Base-by-base conservation (phyloP, 768 basidiomycete species). In the Arthromyces matolae region DNA sequence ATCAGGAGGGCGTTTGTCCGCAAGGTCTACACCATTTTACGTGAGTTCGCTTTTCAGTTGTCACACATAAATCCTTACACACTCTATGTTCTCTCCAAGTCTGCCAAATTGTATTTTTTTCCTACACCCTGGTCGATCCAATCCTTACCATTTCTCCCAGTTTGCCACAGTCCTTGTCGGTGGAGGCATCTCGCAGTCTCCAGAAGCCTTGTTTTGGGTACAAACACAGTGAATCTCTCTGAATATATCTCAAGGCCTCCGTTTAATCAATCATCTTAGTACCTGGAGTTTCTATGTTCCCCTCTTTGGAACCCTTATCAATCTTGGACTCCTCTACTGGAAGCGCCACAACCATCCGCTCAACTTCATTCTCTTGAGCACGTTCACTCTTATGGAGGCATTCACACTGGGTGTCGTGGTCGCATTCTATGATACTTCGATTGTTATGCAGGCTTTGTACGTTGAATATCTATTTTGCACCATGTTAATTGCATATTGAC, bases 311-410 rank as follows among this genome's bases (percentile, higher is more conserved):
- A 86, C 89, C 18, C 70, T 97, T 49, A 64, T 87, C 58, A 87
- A 86, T 51, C 80, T 96, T 23, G 83, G 84, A 1, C 67, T 89
- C 28, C 77, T 93, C 4, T 95, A 82, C 72, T 94, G 88, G 88
- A 94, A 96, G 68, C 84, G 94, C 47, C 93, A 95, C 66, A 82
- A 80, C 62, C 83, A 90, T 64, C 95, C 95, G 19, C 71, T 81
- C 64, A 99, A 99, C 67, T 73, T 95, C 50, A 74, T 91, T 37
- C 72, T 97, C 23, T 74, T 99, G 29, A 81, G 84, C 16, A 74
- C 86, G 2, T 99, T 98, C 69, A 99, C 96, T 8, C 60, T 89
- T 19, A 75, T 95, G 73, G 96, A 99, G 67, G 86, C 91, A 5
- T 84, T 91, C 63, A 85, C 92, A 9, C 73, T 99, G 39, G 96